These are phyloP conservation scores for Scutellaria baicalensis DNA, from an alignment of 257 asterid genomes.

Conservation along the genomic window DNA sequence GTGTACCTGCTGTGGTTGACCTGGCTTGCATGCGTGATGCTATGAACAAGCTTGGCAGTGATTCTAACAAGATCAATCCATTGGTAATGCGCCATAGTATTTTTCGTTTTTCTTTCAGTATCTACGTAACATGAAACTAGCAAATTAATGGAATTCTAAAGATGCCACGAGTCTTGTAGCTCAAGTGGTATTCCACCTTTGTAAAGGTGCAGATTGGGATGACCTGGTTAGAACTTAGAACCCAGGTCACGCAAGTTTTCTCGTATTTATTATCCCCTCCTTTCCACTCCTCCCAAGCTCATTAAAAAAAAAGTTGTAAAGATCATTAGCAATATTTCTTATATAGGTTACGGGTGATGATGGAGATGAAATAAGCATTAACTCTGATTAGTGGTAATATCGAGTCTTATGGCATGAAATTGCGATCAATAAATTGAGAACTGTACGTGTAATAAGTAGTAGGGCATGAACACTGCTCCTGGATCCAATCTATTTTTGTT, in stretches of 20 bases:
- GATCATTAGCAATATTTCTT: neutral
- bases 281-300: too few species aligned
- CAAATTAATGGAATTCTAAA: too few species aligned
- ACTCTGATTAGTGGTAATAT: neutral
- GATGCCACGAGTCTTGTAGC: too few species aligned
- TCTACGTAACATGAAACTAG: neutral
- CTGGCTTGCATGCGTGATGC: slow-evolving; percentile 99
- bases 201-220: too few species aligned
- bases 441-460: neutral
- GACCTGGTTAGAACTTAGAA: too few species aligned
- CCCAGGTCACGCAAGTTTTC: too few species aligned
- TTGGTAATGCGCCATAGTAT: slow-evolving; percentile 46
- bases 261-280: too few species aligned
- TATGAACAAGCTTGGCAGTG: slow-evolving; percentile 89
- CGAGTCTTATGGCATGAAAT: neutral
- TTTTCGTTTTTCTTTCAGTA: neutral
- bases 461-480: neutral
- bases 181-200: too few species aligned
- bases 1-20: slow-evolving; percentile 96
- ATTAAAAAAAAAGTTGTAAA: neutral
- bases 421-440: neutral
- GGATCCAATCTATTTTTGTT: neutral
- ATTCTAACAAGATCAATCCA: slow-evolving; percentile 92
- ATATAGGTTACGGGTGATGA: neutral
- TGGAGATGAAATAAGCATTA: neutral